Evolutionary conservation across 2,329 filamentous ascomycete species (phyloP), one percentile per base, ranked within the genome.

Genomic region (Hymenoscyphus repandus): DNA sequence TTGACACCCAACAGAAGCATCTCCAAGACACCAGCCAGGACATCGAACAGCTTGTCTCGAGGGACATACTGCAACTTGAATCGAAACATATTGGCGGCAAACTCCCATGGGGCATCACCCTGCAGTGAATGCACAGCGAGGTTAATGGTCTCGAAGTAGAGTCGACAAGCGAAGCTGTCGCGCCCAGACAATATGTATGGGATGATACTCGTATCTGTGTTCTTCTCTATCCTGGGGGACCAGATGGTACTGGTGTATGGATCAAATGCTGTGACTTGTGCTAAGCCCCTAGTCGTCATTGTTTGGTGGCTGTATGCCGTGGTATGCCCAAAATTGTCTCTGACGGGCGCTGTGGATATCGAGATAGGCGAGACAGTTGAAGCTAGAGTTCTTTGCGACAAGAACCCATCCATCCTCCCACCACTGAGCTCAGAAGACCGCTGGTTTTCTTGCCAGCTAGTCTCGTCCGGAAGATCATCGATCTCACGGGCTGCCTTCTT

Each of bases 181-280:
- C 54, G 47, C 5, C 56, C 54, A 2, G 56, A 53, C 11, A 58
- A 34, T 13, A 58, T 52, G 41, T 57, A 54, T 7, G 54, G 54
- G n/a, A 57, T 39, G 7, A 49, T 48, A 1, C 34, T 36, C 12
- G 32, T 42, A 10, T 20, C 31, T 34, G 22, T 43, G n/a, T 15
- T 18, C 5, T 30, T n/a, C 5, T 9, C 7, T 13, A 43, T 42
- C n/a, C 17, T 15, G 7, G 47, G 34, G 1, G 17, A 20, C 48
- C 37, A 44, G 18, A 50, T 10, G 30, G 36, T 36, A 30, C 49
- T 50, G 27, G 33, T 11, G 27, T 49, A 44, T 6, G 42, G 36
- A 18, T 46, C 27, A 38, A 47, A 47, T 11, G 22, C 3, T 13
- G 11, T n/a, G 6, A 38, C 17, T 2, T 13, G 9, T 22, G 22